A percentile compares a stretch with the other conserved stretches of the same genome.
Evolutionary conservation across 768 basidiomycete species (phyloP).

Genomic region (Saitozyma sp.): DNA sequence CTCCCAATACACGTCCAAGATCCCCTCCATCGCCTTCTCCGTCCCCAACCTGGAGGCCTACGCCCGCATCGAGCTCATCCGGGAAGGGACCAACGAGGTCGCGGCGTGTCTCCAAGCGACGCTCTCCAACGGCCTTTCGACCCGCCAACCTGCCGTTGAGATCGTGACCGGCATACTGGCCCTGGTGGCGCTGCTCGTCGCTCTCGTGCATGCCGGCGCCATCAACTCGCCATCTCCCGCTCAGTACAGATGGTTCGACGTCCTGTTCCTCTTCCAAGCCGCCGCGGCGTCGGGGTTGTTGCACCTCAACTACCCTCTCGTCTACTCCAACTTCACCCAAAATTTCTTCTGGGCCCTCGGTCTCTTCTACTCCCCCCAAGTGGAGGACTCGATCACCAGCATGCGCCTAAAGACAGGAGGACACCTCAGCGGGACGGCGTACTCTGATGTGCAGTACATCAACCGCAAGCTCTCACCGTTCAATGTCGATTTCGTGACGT

Average conservation of each 20-base stretch:
- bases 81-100: conserved; percentile 67
- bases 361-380: conserved; percentile 60
- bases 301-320: conserved; percentile 80
- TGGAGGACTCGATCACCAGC: conserved; percentile 75
- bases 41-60: conserved; percentile 92
- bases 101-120: conserved; percentile 91
- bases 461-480: conserved; percentile 81
- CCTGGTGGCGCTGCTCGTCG: conserved; percentile 58
- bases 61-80: conserved; percentile 72
- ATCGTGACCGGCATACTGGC: conserved; percentile 71
- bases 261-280: conserved; percentile 79
- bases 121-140: conserved; percentile 85
- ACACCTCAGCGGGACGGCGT: conserved; percentile 62
- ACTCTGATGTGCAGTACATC: conserved; percentile 70
- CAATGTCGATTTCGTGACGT: conserved; percentile 53
- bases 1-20: conserved; percentile 55
- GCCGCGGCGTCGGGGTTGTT: conserved; percentile 75
- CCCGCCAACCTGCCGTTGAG: conserved; percentile 69
- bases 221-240: conserved; percentile 57
- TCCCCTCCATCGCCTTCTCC: conserved; percentile 78
- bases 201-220: conserved; percentile 57
- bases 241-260: conserved; percentile 75
- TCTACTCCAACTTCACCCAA: conserved; percentile 74
- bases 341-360: conserved; percentile 91
- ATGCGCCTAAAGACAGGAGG: conserved; percentile 85